Percentiles rank a stretch among this genome's conserved stretches.
Conservation (phyloP, 805 yeast genomes). For the Dipodascus geniculatus region DNA sequence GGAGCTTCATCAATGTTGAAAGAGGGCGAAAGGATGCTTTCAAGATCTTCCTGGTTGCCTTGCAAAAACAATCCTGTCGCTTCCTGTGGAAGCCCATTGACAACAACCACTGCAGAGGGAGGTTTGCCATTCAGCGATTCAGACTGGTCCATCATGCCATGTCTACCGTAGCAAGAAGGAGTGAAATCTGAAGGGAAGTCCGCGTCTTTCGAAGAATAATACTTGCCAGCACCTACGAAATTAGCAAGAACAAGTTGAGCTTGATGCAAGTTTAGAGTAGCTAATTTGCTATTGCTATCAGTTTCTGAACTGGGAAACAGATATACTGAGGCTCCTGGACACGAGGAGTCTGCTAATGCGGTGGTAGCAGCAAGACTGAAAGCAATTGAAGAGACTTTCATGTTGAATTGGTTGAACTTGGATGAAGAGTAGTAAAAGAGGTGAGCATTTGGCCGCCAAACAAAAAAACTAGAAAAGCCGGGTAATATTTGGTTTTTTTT, state of each 20-base stretch:
- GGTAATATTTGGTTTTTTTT: too few relatives aligned
- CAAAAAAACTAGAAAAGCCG: neutral
- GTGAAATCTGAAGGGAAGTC: constrained; percentile 3
- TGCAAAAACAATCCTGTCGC: neutral
- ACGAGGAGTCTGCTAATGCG: neutral
- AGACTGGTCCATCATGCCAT: neutral
- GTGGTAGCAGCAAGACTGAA: neutral
- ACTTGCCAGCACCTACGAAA: constrained; percentile 8
- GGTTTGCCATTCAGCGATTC: constrained; percentile 1
- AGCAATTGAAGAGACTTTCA: neutral
- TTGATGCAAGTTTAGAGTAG: constrained; percentile 8
- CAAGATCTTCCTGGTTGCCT: constrained; percentile 1
- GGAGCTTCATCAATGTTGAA: constrained; percentile 12
- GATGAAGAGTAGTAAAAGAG: neutral
- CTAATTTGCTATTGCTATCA: neutral
- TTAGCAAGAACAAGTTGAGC: constrained; percentile 15
- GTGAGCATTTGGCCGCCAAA: neutral
- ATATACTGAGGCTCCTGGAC: constrained; percentile 7
- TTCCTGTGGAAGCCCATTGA: constrained; percentile 4
- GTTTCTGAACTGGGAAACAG: constrained; percentile 3
- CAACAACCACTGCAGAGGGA: constrained; percentile 7
- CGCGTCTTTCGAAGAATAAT: constrained; percentile 8
- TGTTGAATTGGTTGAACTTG: neutral
- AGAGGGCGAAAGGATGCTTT: constrained; percentile 6
- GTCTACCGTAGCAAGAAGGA: neutral